These are phyloP conservation scores for Haematococcus sp. DNA, from an alignment of 139 green algal species.

Conservation along the genomic window DNA sequence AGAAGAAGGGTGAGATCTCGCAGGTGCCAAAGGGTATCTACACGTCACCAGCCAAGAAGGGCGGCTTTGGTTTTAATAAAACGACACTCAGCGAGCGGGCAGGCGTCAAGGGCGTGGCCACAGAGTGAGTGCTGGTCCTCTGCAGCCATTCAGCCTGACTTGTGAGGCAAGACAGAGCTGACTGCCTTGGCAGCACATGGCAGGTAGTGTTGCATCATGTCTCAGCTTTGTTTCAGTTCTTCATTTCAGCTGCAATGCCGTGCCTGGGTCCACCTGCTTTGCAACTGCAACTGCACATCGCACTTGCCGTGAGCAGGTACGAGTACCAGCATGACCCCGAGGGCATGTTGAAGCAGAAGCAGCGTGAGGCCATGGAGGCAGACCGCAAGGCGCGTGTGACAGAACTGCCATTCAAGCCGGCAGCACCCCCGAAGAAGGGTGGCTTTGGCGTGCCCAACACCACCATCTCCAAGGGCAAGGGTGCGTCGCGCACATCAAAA, in stretches of 20 bases:
- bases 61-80: constrained; percentile 51
- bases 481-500: too few species aligned
- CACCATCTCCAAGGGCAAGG: constrained; percentile 47
- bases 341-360: constrained; percentile 5
- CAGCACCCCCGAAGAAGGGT: constrained; percentile 41
- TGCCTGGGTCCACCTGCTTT: too few species aligned
- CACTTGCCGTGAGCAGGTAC: constrained; percentile 16
- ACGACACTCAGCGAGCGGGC: constrained; percentile 38
- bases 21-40: constrained; percentile 51
- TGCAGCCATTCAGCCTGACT: neutral
- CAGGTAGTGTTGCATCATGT: constrained; percentile 3
- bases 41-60: constrained; percentile 63
- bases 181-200: too few species aligned
- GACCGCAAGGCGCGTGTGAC: constrained; percentile 31
- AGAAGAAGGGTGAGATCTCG: constrained; percentile 44
- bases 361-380: constrained; percentile 24
- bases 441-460: constrained; percentile 38
- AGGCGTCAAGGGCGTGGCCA: constrained; percentile 22
- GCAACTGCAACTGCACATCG: too few species aligned
- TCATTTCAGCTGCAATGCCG: too few species aligned
- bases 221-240: too few species aligned
- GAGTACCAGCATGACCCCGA: constrained; percentile 43
- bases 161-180: neutral
- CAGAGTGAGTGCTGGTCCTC: constrained; percentile 35
- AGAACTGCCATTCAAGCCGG: constrained; percentile 51